Evolutionary conservation across 1,139 yeast species (phyloP), one percentile per base, ranked within the genome.

Genomic region (Hanseniaspora uvarum): DNA sequence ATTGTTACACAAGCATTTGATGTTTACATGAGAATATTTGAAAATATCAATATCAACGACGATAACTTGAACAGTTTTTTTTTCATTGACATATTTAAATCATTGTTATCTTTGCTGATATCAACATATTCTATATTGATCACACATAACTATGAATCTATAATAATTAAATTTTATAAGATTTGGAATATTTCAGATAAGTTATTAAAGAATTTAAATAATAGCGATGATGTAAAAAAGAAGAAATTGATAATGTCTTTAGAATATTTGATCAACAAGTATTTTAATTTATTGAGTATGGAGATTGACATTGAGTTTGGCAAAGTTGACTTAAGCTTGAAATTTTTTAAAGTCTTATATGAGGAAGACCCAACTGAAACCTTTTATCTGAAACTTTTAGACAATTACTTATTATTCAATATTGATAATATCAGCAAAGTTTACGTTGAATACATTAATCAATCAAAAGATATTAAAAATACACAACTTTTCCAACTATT

Each of bases 371-470:
- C 28, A 33, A 26, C 12, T 26, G 36, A 33, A 11, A 18, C 18
- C 4, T 49, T 49, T 40, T 49, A 24, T 19, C 21, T 40, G 12
- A 49, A 49, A 12, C 23, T 49, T 10, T 5, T 49, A 14, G 52
- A 49, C 40, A 49, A 49, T 19, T 49, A 49, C 40, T 16, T 49
- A 31, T 30, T 49, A 21, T 49, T 49, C 41, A 49, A 49, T 12
- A 49, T 49, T 33, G 52, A 33, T 8, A 16, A 40, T 26, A 33
- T 41, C 2, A 31, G 28, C 10, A 40, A 33, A 14, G 46, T 8
- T 1, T 33, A 38, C 14, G 28, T 16, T 33, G 5, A 14, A 48
- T 37, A 39, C 18, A 7, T 34, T n/a, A 30, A 33, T 23, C 36
- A 33, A 14, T 12, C 23, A 16, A 12, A 19, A 26, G 18, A 16